phyloP scores from a whole-genome alignment of 2,329 filamentous ascomycete species.

The Fusarium clavum region DNA sequence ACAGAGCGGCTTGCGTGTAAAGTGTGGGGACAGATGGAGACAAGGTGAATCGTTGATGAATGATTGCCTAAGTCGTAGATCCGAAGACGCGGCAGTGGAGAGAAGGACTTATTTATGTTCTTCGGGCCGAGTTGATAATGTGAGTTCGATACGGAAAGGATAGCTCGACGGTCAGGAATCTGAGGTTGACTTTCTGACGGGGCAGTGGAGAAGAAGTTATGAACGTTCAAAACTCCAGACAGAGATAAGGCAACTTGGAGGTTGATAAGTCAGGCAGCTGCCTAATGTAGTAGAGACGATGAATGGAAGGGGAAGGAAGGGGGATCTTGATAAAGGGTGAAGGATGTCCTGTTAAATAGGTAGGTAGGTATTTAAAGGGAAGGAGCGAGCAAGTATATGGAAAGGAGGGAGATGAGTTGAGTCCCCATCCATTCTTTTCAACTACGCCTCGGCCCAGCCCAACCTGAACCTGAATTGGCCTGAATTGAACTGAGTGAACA shows the following conservation, averaged over 20 bases:
- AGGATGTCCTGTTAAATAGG: constrained; percentile 8
- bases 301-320: constrained; percentile 20
- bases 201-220: not conserved
- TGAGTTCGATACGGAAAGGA: not conserved
- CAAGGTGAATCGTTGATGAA: constrained; percentile 32
- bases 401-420: constrained; percentile 33
- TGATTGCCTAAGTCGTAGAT: constrained; percentile 10
- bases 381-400: constrained; percentile 12
- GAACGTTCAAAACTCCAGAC: not conserved
- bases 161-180: not conserved
- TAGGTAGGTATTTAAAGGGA: constrained; percentile 35
- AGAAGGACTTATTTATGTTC: constrained; percentile 6
- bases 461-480: constrained; percentile 14
- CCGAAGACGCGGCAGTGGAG: constrained; percentile 19
- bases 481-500: constrained; percentile 1
- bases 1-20: constrained; percentile 42
- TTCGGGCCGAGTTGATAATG: constrained; percentile 10
- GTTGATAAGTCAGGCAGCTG: not conserved
- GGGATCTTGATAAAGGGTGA: constrained; percentile 27
- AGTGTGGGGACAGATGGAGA: constrained; percentile 43
- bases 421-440: constrained; percentile 7
- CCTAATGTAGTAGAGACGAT: constrained; percentile 6
- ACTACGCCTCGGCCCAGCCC: constrained; percentile 26
- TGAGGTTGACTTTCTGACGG: not conserved
- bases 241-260: not conserved